phyloP scores from a whole-genome alignment of 2,329 filamentous ascomycete species.

The Arthroderma uncinatum region DNA sequence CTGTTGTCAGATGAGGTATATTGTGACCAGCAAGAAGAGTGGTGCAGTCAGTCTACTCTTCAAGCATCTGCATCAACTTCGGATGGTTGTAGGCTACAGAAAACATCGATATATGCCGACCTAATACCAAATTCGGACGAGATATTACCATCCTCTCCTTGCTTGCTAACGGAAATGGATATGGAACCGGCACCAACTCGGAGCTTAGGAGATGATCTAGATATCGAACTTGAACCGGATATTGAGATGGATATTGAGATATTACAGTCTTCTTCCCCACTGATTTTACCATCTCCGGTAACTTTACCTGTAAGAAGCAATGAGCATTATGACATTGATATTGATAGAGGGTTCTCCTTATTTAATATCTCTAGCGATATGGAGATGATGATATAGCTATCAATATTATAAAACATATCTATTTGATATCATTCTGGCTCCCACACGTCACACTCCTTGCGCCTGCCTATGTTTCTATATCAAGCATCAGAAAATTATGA shows the following conservation, averaged over 20 bases:
- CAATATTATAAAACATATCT: neutral
- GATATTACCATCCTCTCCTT: neutral
- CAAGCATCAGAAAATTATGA: neutral
- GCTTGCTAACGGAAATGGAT: neutral
- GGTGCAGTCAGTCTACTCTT: neutral
- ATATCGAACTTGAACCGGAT: neutral
- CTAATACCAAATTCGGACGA: neutral
- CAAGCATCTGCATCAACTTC: neutral
- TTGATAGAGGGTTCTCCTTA: neutral
- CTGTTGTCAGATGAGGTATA: neutral
- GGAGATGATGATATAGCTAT: neutral
- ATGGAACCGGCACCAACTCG: neutral
- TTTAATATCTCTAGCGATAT: neutral
- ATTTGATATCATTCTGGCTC: neutral
- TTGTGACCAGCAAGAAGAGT: neutral
- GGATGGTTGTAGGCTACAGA: neutral
- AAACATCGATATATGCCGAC: too few relatives aligned
- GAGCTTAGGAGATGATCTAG: neutral
- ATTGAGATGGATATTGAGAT: neutral
- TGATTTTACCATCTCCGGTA: neutral
- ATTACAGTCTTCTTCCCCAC: neutral
- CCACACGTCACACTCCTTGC: too few relatives aligned
- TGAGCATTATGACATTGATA: neutral
- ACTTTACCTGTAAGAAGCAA: neutral
- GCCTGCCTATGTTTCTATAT: too few relatives aligned